These are phyloP conservation scores for Ogataea wickerhamii DNA, from an alignment of 805 yeast genomes.

Conservation along the genomic window DNA sequence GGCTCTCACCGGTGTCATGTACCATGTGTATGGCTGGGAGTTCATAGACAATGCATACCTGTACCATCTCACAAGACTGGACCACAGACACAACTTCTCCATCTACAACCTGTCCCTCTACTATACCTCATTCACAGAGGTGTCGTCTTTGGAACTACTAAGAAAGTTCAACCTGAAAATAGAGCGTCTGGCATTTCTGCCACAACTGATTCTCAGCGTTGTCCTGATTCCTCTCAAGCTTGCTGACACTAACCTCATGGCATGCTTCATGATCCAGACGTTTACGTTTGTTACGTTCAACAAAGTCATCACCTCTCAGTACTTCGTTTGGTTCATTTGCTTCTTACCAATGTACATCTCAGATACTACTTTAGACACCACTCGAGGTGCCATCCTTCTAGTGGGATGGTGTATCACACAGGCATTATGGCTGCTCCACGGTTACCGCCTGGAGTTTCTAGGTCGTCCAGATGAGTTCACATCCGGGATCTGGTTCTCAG, in stretches of 20 bases:
- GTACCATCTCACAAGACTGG: conserved; percentile 78
- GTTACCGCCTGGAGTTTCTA: conserved; percentile 74
- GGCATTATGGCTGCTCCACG: conserved; percentile 74
- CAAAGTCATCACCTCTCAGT: conserved; percentile 90
- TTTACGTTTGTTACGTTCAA: conserved; percentile 73
- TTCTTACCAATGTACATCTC: conserved; percentile 72
- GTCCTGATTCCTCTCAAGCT: conserved; percentile 54
- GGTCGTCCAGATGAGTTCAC: conserved; percentile 44
- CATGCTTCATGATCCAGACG: conserved; percentile 70
- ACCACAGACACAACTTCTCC: conserved; percentile 94
- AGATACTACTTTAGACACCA: conserved; percentile 35
- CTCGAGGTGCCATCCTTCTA: conserved; percentile 41
- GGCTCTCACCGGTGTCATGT: conserved; percentile 57
- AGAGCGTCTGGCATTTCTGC: conserved; percentile 67
- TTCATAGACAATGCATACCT: conserved; percentile 74
- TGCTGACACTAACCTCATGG: conserved; percentile 38
- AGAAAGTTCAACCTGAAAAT: conserved; percentile 13
- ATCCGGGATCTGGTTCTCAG: conserved; percentile 24
- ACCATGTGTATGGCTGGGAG: conserved; percentile 63
- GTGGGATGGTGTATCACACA: conserved; percentile 68
- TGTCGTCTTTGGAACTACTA: conserved; percentile 13
- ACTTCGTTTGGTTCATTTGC: conserved; percentile 91
- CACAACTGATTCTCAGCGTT: conserved; percentile 66
- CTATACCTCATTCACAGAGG: conserved; percentile 44
- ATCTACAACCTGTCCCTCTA: conserved; percentile 75